Conservation (phyloP, 148 eudicot genomes). For the Mesembryanthemum crystallinum region DNA sequence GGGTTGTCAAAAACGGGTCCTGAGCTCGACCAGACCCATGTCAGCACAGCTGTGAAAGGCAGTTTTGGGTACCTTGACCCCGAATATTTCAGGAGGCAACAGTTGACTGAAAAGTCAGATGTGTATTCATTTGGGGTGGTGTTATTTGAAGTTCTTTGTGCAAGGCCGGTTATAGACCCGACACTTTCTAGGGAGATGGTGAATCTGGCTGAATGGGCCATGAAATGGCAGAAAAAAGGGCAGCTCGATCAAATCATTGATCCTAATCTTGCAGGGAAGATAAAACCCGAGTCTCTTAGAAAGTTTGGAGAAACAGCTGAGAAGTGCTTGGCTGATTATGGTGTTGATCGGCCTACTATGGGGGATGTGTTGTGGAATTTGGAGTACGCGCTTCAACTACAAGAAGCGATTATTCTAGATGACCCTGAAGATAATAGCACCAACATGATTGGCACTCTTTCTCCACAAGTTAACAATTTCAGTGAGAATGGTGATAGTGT, state of each 20-base stretch:
- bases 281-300: constrained; percentile 70
- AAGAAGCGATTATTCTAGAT: constrained; percentile 53
- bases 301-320: constrained; percentile 90
- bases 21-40: constrained; percentile 89
- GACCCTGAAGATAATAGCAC: constrained; percentile 73
- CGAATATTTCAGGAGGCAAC: constrained; percentile 88
- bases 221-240: constrained; percentile 88
- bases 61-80: constrained; percentile 96
- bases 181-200: constrained; percentile 84
- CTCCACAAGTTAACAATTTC: constrained; percentile 58
- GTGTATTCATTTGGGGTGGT: constrained; percentile 95
- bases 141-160: constrained; percentile 82
- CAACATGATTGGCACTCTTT: constrained; percentile 56
- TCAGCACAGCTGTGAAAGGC: constrained; percentile 94
- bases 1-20: constrained; percentile 93
- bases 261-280: constrained; percentile 50
- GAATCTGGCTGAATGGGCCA: constrained; percentile 89
- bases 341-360: constrained; percentile 90
- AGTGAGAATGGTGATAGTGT: constrained; percentile 33
- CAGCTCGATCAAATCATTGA: constrained; percentile 76
- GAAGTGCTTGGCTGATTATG: constrained; percentile 89
- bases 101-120: constrained; percentile 88
- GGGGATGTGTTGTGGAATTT: constrained; percentile 96
- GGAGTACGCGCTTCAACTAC: constrained; percentile 89
- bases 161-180: constrained; percentile 90